phyloP scores from a whole-genome alignment of 768 basidiomycete genomes.

The Candolleomyces eurysporus region DNA sequence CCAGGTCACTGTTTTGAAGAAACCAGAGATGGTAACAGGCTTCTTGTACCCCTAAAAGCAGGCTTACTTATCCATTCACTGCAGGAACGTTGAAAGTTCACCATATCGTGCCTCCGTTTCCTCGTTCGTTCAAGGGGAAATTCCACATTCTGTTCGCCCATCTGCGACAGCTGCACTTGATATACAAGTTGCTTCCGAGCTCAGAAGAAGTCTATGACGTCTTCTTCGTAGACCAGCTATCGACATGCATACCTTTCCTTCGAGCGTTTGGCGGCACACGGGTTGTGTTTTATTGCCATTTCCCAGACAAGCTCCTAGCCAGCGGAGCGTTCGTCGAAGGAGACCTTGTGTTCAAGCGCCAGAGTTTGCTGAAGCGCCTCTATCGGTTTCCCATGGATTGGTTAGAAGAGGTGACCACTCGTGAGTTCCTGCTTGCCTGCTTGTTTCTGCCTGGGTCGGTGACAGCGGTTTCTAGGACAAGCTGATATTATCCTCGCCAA shows the following conservation, averaged over 20 bases:
- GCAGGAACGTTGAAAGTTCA: conserved; percentile 80
- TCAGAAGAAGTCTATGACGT: conserved; percentile 67
- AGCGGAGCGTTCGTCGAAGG: conserved; percentile 67
- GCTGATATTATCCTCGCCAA: conserved; percentile 91
- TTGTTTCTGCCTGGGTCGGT: background rate
- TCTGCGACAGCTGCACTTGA: conserved; percentile 82
- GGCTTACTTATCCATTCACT: background rate
- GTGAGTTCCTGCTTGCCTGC: conserved; percentile 40
- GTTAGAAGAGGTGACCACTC: conserved; percentile 86
- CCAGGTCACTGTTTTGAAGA: conserved; percentile 88
- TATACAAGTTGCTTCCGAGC: conserved; percentile 54
- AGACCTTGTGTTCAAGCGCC: conserved; percentile 35
- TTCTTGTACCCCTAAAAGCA: background rate
- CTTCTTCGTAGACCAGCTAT: conserved; percentile 93
- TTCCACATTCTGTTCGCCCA: conserved; percentile 91
- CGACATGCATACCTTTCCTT: conserved; percentile 86
- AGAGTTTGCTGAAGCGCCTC: conserved; percentile 59
- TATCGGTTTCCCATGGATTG: conserved; percentile 91
- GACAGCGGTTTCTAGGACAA: conserved; percentile 53
- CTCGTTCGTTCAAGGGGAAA: conserved; percentile 73
- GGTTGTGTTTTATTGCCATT: conserved; percentile 97
- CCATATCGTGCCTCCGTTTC: conserved; percentile 71
- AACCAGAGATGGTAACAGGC: conserved; percentile 76
- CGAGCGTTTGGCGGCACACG: conserved; percentile 65
- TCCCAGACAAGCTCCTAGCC: conserved; percentile 91